These are phyloP conservation scores for Sporothrix protearum DNA, from an alignment of 2,329 filamentous ascomycete species.

Conservation along the genomic window DNA sequence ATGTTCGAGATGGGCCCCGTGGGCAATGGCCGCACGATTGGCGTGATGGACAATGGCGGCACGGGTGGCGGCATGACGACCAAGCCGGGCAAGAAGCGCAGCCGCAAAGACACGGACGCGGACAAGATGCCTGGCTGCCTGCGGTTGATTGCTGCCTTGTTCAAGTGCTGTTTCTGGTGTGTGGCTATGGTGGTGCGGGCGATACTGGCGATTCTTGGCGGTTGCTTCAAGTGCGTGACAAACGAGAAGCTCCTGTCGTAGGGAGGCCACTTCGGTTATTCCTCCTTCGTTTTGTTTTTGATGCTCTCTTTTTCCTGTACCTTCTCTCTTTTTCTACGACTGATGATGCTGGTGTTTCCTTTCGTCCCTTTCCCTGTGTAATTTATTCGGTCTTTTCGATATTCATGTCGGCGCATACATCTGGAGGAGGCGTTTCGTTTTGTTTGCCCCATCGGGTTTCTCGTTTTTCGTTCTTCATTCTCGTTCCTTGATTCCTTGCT, in stretches of 20 bases:
- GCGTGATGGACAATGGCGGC: conserved; percentile 15
- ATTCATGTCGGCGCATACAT: conserved; percentile 4
- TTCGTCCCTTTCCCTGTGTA: background rate
- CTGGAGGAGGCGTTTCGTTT: conserved; percentile 7
- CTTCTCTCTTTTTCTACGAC: background rate
- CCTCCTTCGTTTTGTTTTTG: background rate
- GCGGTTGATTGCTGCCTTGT: conserved; percentile 49
- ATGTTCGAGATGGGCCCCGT: conserved; percentile 35
- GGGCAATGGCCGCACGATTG: background rate
- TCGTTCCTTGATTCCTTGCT: background rate
- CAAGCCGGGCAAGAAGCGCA: background rate
- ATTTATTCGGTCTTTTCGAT: background rate
- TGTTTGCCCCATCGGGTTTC: no score
- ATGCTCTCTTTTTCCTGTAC: background rate
- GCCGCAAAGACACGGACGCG: conserved; percentile 28
- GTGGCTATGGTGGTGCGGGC: conserved; percentile 55
- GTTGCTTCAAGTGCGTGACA: conserved; percentile 50
- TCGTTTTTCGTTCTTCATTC: background rate
- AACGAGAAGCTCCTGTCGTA: conserved; percentile 38
- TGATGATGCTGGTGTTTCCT: conserved; percentile 6
- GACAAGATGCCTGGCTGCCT: conserved; percentile 51
- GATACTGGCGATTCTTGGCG: conserved; percentile 48
- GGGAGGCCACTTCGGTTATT: background rate
- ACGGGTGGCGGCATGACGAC: background rate
- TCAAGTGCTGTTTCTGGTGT: conserved; percentile 58